Evolutionary conservation across 2,329 filamentous ascomycete species (phyloP), one percentile per base, ranked within the genome.

Genomic region (Aspergillus quadrilineatus): DNA sequence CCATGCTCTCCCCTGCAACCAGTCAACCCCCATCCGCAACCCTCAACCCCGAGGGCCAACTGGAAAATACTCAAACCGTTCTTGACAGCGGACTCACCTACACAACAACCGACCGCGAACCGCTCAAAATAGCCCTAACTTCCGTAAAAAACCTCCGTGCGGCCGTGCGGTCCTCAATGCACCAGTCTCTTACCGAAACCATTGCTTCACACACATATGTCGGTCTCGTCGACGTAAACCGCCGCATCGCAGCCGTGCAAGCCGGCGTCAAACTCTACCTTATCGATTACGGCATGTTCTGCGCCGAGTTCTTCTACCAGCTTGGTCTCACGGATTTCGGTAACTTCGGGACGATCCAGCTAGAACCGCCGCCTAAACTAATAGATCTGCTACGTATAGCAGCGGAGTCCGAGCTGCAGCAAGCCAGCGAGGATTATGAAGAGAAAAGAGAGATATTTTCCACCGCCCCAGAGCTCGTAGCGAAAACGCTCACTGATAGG

Each of bases 231-330:
- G 94, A 99, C 68, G 89, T 93, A 67, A 84, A 82, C 41, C 87
- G 91, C 49, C 89, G 94, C 9, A 84, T 99, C 10, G 92, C 87
- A n/a, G 92, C 94, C 14, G 89, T 99, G 37, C 94, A 99, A 75
- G 87, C 90, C 36, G 94, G 93, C 12, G 89, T 97, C 7, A 96
- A 92, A 70, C 82, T 99, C 6, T 97, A 89, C 72, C 83, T 99
- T 22, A 82, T 99, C 51, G 94, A 99, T 73, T 99, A 99, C 68
- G 94, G 92, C 9, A 86, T 93, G 70, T 78, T 89, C 1, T 89
- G 86, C 71, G 89, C 86, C 60, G 93, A 97, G 66, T 95, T 93
- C 72, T 95, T 97, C 72, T 99, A 99, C 76, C 94, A 99, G 75
- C 77, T 97, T 17, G 93, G 92, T 0, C 82, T 99, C 36, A 96